Conservation (phyloP, 495 filamentous ascomycete genomes). For the Darksidea phi region DNA sequence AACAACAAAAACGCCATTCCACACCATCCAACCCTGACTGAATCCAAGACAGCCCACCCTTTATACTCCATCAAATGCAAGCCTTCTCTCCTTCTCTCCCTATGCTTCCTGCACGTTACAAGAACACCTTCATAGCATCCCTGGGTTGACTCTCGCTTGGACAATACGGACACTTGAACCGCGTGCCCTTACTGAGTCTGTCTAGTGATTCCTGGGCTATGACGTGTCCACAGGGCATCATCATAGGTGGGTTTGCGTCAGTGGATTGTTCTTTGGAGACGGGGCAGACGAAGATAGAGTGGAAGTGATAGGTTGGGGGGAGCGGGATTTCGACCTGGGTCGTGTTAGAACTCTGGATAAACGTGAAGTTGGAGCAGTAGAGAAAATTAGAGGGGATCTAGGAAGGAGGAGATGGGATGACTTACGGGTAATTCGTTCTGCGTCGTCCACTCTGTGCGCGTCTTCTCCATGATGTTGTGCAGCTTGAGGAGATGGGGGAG, state of each 20-base stretch:
- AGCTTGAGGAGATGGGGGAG: constrained; percentile 82
- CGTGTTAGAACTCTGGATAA: no score
- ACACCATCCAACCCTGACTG: no score
- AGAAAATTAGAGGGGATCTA: constrained; percentile 13
- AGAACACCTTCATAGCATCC: constrained; percentile 73
- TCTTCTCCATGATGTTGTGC: constrained; percentile 75
- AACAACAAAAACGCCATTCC: not conserved
- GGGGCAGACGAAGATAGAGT: constrained; percentile 96
- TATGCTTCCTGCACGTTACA: constrained; percentile 37
- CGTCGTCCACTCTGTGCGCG: constrained; percentile 92
- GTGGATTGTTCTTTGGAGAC: constrained; percentile 95
- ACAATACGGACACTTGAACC: constrained; percentile 97
- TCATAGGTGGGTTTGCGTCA: constrained; percentile 91
- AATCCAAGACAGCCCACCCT: no score
- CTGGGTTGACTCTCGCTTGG: constrained; percentile 74
- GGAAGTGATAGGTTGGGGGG: constrained; percentile 82
- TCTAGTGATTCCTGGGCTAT: constrained; percentile 80
- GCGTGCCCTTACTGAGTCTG: constrained; percentile 69
- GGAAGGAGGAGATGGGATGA: not conserved
- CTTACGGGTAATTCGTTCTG: constrained; percentile 79
- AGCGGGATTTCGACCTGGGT: constrained; percentile 80
- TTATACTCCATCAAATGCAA: not conserved
- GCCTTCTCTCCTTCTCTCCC: constrained; percentile 1
- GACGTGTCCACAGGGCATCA: constrained; percentile 96
- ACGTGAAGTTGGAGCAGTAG: no score